Base-by-base conservation (phyloP, 805 yeast species). In the Nakazawaea molendinolei region DNA sequence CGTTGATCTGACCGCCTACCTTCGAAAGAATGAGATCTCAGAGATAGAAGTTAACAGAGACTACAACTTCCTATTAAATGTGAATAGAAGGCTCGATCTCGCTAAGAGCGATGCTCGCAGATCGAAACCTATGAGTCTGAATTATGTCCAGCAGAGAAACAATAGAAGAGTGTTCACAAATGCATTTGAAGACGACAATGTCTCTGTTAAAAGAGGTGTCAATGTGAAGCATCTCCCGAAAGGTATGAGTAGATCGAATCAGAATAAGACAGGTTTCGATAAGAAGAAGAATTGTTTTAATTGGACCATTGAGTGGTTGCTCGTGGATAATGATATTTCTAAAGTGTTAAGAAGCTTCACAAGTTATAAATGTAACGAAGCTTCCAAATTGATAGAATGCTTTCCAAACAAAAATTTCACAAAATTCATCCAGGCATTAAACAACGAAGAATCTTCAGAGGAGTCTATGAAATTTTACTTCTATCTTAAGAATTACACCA, bases 271-370 rank as follows among this genome's bases (percentile, higher is more conserved):
- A 0, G 76, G 78, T 3, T 83, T 76, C 68, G 89, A 86, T 52
- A 72, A 74, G 51, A 69, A 69, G 41, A 58, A 65, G 41, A 72
- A 76, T 34, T 53, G 69, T 6, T 86, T 71, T 52, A 71, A 71
- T 13, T 86, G 96, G 96, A 79, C 94, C 0, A 57, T 86, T 0
- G 95, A 86, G 52, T 82, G 86, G 84, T 51, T 72, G 1, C 41
- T 78, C 2, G 53, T 71, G 4, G 56, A 53, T 10, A 50, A 52
- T 9, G 45, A 52, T 37, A 45, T 32, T 13, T 8, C 29, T 49
- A 13, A 42, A 45, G 33, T 37, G n/a, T 14, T 21, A 18, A 38
- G 34, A 24, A 43, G 43, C 15, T 45, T 40, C 12, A 36, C 49
- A n/a, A 69, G 70, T 40, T 68, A 51, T 39, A 59, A 68, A 30